Conservation (phyloP, 2,329 filamentous ascomycete genomes). For the Sporothrix humicola region DNA sequence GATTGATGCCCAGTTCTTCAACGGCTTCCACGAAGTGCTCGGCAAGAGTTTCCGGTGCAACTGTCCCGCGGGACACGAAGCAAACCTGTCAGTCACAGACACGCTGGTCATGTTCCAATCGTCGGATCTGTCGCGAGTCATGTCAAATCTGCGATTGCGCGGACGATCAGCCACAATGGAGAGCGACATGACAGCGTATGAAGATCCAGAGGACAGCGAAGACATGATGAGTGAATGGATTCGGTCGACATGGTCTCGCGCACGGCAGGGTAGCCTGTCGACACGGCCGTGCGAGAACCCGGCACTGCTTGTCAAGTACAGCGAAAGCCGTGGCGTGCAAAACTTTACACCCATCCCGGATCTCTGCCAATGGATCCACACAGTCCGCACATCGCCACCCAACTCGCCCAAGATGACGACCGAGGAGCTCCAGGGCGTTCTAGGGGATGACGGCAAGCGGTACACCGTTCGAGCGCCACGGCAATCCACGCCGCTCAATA, state of each 20-base stretch:
- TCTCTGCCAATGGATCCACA: constrained; percentile 37
- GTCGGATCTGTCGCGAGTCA: constrained; percentile 19
- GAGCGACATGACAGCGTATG: constrained; percentile 33
- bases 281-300: constrained; percentile 31
- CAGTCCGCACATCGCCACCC: constrained; percentile 33
- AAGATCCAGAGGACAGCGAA: constrained; percentile 29
- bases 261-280: constrained; percentile 30
- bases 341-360: constrained; percentile 36
- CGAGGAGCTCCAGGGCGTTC: constrained; percentile 33
- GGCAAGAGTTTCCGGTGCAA: constrained; percentile 36
- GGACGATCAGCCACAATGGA: constrained; percentile 31
- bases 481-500: constrained; percentile 27
- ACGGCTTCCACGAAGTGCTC: constrained; percentile 36
- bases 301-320: constrained; percentile 36
- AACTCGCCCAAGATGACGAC: constrained; percentile 29
- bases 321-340: constrained; percentile 35
- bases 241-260: constrained; percentile 33
- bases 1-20: constrained; percentile 32
- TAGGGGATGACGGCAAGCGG: constrained; percentile 33
- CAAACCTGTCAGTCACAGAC: constrained; percentile 37
- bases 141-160: constrained; percentile 30
- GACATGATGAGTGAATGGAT: constrained; percentile 33
- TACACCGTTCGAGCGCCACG: constrained; percentile 34
- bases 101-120: constrained; percentile 36
- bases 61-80: constrained; percentile 34